Evolutionary conservation across 345 rosid genomes (phyloP).

Genomic region (Euphorbia tirucalli): DNA sequence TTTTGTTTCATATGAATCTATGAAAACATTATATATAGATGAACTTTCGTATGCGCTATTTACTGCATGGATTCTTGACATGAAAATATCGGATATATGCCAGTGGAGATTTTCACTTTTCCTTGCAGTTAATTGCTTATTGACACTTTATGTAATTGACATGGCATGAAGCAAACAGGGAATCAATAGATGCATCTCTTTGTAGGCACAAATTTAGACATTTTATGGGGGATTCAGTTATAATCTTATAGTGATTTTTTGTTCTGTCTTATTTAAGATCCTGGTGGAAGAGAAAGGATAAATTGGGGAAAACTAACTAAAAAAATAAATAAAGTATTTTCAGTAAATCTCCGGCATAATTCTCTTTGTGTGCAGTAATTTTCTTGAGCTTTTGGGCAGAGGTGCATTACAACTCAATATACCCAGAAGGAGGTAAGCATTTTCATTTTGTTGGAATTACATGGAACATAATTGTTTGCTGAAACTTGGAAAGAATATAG

Average conservation of each 20-base stretch:
- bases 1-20: neutral
- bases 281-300: too few species aligned
- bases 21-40: neutral
- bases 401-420: slow-evolving; percentile 94
- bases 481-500: too few species aligned
- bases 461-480: too few species aligned
- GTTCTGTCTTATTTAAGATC: too few species aligned
- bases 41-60: neutral
- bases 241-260: too few species aligned
- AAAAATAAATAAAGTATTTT: too few species aligned
- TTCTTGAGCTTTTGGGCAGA: slow-evolving; percentile 96
- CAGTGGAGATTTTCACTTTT: neutral
- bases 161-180: too few species aligned
- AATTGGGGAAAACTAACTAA: too few species aligned
- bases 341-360: too few species aligned
- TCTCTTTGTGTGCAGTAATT: slow-evolving; percentile 70
- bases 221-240: too few species aligned
- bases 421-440: slow-evolving; percentile 76
- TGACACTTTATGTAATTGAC: neutral
- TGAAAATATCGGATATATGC: neutral
- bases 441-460: neutral
- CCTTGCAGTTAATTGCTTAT: neutral
- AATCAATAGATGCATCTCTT: neutral
- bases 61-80: neutral
- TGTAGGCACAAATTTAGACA: too few species aligned